A percentile compares a stretch with the other conserved stretches of the same genome.
Conservation (phyloP, 495 filamentous ascomycete genomes). For the Annulohypoxylon maeteangense region DNA sequence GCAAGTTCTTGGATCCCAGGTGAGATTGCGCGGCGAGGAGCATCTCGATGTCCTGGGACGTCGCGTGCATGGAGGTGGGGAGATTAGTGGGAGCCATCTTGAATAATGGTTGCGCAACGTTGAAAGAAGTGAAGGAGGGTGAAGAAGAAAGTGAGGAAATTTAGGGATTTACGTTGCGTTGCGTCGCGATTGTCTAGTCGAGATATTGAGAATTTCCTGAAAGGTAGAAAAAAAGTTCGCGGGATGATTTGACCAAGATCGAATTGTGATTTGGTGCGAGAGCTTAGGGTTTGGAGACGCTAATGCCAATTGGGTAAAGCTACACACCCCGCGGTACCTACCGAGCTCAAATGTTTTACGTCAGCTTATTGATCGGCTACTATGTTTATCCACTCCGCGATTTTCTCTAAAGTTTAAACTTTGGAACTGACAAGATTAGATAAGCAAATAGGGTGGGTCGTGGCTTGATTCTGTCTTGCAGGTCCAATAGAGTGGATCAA, state of each 20-base stretch:
- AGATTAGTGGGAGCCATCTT: constrained; percentile 95
- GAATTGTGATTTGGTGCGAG: constrained; percentile 48
- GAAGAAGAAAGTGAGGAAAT: constrained; percentile 63
- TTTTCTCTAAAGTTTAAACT: constrained; percentile 13
- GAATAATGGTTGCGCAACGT: constrained; percentile 58
- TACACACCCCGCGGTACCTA: neutral
- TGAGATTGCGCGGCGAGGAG: constrained; percentile 96
- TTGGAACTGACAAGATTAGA: neutral
- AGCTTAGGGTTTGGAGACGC: constrained; percentile 42
- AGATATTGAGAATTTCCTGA: constrained; percentile 36
- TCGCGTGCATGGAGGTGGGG: constrained; percentile 81
- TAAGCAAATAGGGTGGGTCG: neutral
- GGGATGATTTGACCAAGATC: constrained; percentile 31
- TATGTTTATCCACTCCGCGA: constrained; percentile 23
- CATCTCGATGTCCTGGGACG: constrained; percentile 93
- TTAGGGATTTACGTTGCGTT: constrained; percentile 42
- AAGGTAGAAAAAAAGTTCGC: constrained; percentile 44
- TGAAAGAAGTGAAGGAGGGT: constrained; percentile 52
- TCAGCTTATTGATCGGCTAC: constrained; percentile 10
- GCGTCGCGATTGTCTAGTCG: constrained; percentile 49
- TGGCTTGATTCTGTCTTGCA: constrained; percentile 8
- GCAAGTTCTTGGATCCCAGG: constrained; percentile 98
- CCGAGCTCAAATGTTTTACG: neutral
- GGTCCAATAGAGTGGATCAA: constrained; percentile 29
- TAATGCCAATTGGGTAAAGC: constrained; percentile 27